Evolutionary conservation across 1,284 basidiomycete species (phyloP), one percentile per base, ranked within the genome.

Genomic region (Caloboletus firmus): DNA sequence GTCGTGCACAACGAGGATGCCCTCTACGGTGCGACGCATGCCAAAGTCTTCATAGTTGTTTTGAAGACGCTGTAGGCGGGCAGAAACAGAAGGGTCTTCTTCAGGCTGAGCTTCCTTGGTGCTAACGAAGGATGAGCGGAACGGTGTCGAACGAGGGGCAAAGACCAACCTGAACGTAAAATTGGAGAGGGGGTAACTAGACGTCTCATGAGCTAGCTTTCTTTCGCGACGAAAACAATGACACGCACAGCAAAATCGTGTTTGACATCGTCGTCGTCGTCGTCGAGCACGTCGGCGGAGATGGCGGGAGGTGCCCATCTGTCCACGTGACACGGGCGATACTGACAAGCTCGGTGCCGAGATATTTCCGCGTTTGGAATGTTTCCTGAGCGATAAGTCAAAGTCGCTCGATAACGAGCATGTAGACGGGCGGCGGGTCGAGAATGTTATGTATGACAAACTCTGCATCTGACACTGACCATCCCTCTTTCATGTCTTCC

Each of bases 11-110:
- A 98, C 88, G 32, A 99, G 83, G 57, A 98, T 89, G n/a, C 94
- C 96, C 68, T 99, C 96, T 11, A 97, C 93, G 0, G 94, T 95
- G 20, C 93, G 79, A 30, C 95, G 82, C 88, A 96, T 95, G 5
- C 93, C 96, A 69, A 90, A 93, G 72, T 97, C 93, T 69, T 95
- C 93, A 81, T 95, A 98, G 70, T 98, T 96, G 70, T 94, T 93
- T 71, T 98, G 92, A 4, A 96, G 80, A 9, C 93, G 84, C 69
- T 93, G 89, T 17, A 96, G 78, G 52, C 93, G 87, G 13, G 91
- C 91, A 4, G 92, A 89, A 0, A 98, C 95, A 0, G 93, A 96
- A 0, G 93, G 91, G 65, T 98, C 95, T 69, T 98, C 96, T 68
- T 98, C 96, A 7, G 94, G 93, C 70, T 98, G 95, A 0, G 92